Evolutionary conservation across 2,329 filamentous ascomycete species (phyloP).

Genomic region (Graphium sp.): DNA sequence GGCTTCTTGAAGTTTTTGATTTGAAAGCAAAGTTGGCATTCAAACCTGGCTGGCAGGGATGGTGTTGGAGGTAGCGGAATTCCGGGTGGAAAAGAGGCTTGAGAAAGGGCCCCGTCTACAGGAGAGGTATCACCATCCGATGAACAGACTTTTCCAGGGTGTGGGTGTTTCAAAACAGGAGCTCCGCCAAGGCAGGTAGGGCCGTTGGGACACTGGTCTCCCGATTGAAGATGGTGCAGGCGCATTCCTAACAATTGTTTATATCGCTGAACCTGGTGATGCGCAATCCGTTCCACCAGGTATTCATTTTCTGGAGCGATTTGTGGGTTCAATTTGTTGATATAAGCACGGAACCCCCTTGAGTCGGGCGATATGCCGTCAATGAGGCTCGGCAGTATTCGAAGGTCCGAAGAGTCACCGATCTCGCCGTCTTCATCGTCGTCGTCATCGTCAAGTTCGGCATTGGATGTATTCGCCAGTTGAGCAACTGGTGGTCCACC

Average conservation of each 20-base stretch:
- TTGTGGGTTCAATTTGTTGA: conserved; percentile 57
- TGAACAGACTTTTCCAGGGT: too few relatives aligned
- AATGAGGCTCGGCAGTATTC: conserved; percentile 41
- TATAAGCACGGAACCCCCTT: conserved; percentile 61
- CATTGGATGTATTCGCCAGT: conserved; percentile 41
- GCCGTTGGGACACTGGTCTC: conserved; percentile 44
- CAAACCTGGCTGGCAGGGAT: conserved; percentile 69
- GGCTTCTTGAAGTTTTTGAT: conserved; percentile 78
- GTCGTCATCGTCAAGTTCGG: conserved; percentile 43
- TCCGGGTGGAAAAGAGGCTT: conserved; percentile 61
- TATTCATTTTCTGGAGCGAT: conserved; percentile 37
- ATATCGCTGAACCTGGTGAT: conserved; percentile 66
- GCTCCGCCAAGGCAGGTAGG: conserved; percentile 50
- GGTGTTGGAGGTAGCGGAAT: conserved; percentile 69
- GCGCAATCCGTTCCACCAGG: conserved; percentile 65
- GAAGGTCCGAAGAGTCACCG: too few relatives aligned
- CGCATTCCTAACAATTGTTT: conserved; percentile 57
- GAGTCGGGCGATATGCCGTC: conserved; percentile 56
- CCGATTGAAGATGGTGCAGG: conserved; percentile 50
- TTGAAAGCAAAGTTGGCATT: conserved; percentile 77
- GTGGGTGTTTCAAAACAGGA: too few relatives aligned
- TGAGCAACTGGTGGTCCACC: conserved; percentile 38
- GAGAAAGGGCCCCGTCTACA: conserved; percentile 50
- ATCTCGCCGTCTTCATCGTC: conserved; percentile 44
- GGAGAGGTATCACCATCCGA: conserved; percentile 48